phyloP scores from a whole-genome alignment of 2,329 filamentous ascomycete genomes.

The Diplodia sapinea region DNA sequence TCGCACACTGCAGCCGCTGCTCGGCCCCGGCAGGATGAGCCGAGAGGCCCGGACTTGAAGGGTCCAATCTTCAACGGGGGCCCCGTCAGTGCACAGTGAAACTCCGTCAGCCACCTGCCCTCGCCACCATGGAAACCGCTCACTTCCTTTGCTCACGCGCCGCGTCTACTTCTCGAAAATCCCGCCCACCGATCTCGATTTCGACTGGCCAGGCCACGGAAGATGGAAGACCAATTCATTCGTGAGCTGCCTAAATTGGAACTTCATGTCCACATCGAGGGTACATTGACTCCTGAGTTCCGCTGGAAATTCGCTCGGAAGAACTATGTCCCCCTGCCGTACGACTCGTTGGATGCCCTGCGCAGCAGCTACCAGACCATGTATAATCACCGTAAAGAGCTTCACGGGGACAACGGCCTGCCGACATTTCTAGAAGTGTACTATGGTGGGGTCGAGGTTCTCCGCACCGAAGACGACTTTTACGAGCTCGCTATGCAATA shows the following conservation, averaged over 20 bases:
- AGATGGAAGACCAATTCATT: constrained; percentile 21
- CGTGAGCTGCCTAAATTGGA: constrained; percentile 52
- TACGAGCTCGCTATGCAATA: constrained; percentile 52
- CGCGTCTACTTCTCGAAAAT: neutral
- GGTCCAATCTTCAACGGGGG: constrained; percentile 1
- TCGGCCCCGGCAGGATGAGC: constrained; percentile 12
- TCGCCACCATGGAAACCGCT: neutral
- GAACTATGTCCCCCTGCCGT: constrained; percentile 39
- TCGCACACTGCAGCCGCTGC: neutral
- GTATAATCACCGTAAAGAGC: constrained; percentile 35
- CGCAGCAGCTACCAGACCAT: constrained; percentile 32
- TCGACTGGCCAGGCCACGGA: neutral
- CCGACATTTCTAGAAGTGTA: constrained; percentile 40
- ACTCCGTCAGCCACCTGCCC: neutral
- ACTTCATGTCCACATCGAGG: constrained; percentile 57
- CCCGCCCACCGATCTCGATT: neutral
- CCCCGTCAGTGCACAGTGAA: constrained; percentile 11
- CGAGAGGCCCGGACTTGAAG: constrained; percentile 2
- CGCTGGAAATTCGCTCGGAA: constrained; percentile 51
- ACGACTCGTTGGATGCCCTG: neutral
- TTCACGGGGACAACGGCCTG: constrained; percentile 37
- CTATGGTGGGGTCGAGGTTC: constrained; percentile 40
- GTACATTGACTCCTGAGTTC: constrained; percentile 51
- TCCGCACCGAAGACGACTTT: constrained; percentile 47
- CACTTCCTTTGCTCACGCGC: neutral